A percentile compares a stretch with the other conserved stretches of the same genome.
Conservation (phyloP, 2,329 filamentous ascomycete species). For the Huntiella omanensis region DNA sequence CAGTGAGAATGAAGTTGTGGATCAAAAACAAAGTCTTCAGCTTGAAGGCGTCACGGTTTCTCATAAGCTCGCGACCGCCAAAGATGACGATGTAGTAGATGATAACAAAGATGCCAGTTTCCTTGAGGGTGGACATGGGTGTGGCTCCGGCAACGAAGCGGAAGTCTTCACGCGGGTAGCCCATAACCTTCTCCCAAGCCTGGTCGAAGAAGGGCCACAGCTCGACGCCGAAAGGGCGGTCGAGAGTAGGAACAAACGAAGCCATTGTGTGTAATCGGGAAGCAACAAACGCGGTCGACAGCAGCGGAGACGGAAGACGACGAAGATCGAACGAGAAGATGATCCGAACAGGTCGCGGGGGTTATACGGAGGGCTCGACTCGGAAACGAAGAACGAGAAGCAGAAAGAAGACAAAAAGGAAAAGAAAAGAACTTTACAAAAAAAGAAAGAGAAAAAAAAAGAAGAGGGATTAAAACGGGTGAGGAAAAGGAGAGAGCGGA, state of each 20-base stretch:
- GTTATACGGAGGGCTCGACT: constrained; percentile 1
- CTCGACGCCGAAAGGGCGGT: constrained; percentile 76
- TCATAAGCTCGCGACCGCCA: constrained; percentile 82
- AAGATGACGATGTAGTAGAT: constrained; percentile 90
- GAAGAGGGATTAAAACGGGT: constrained; percentile 4
- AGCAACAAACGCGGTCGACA: neutral
- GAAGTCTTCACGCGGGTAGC: constrained; percentile 76
- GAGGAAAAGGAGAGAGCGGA: constrained; percentile 3
- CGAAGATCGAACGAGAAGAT: constrained; percentile 1
- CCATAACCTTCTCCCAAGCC: constrained; percentile 54
- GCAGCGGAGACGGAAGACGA: neutral
- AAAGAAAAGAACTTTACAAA: constrained; percentile 4
- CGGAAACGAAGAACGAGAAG: constrained; percentile 5
- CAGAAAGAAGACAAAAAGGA: constrained; percentile 5
- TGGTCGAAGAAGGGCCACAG: constrained; percentile 93
- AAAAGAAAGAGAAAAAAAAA: constrained; percentile 6
- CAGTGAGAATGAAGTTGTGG: constrained; percentile 88
- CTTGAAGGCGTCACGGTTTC: constrained; percentile 66
- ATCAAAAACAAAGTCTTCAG: constrained; percentile 77
- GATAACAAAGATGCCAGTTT: constrained; percentile 62
- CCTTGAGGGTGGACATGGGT: constrained; percentile 74
- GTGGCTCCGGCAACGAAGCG: constrained; percentile 64
- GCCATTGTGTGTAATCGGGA: constrained; percentile 7
- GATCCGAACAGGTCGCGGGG: constrained; percentile 1
- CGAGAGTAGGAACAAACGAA: constrained; percentile 49